Base-by-base conservation (phyloP, 139 green algal species). In the Micractinium sp. region DNA sequence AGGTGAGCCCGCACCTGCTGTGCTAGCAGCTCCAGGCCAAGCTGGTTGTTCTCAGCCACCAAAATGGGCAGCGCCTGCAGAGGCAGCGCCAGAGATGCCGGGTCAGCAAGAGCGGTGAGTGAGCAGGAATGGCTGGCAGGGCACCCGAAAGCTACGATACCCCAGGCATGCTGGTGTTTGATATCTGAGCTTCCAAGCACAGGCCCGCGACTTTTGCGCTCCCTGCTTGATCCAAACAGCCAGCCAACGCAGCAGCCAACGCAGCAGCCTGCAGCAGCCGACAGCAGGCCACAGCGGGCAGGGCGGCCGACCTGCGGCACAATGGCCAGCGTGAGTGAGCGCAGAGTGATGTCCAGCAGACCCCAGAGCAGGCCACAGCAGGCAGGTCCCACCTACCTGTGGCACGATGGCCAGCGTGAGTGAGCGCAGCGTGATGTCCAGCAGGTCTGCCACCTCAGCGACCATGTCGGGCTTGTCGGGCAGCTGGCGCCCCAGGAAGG, bases 21-120 rank as follows among this genome's bases (percentile, higher is more conserved):
- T 13, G 92, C 93, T 69, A 95, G 91, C 31, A 69, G 82, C 16
- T 90, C 88, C 85, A 95, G 53, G 3, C 76, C 92, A 20, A 79
- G 29, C 22, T 36, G 35, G 71, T 91, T 77, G 36, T 73, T 61
- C 67, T 86, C 35, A 3, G 76, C 86, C 60, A 89, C 63, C 79
- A 93, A 27, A 14, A 47, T 47, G n/a, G 87, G 90, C 74, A 93
- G 47, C 22, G 82, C 83, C 83, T 87, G 83, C 82, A 39, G 4
- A 5, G 38, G 2, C 4, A 15, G 71, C 5, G 35, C 19, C 36
- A 56, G 31, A 81, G 76, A 81, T 41, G n/a, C 14, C 73, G 41
- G 1, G 73, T 27, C 3, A 80, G 35, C 29, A 53, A n/a, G 25
- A 53, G 31, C 19, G 31, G 71, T 38, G 29, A 23, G 63, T 25